Conservation (phyloP, 2,329 filamentous ascomycete genomes). For the Camillea tinctor region DNA sequence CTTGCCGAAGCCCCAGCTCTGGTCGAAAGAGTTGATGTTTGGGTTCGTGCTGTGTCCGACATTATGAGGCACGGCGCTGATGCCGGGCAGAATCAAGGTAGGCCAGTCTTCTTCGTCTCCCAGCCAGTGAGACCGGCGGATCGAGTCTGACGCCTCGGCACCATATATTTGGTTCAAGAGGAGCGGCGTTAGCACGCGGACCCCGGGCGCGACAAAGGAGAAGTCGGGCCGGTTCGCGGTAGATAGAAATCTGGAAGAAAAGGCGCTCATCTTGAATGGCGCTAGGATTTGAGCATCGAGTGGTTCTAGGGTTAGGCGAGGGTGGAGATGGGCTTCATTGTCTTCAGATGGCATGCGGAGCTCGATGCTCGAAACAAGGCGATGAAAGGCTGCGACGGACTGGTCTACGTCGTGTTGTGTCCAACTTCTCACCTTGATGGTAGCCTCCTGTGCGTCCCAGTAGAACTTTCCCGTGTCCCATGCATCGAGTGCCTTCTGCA, state of each 20-base stretch:
- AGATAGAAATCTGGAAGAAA: neutral
- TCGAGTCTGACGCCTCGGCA: neutral
- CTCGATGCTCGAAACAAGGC: too few species aligned
- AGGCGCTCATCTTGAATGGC: too few species aligned
- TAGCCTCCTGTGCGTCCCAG: too few species aligned
- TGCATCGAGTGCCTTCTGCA: too few species aligned
- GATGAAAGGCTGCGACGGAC: too few species aligned
- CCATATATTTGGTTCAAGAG: neutral
- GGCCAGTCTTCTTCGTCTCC: constrained; percentile 3
- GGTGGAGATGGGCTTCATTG: too few species aligned
- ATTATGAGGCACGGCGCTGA: neutral
- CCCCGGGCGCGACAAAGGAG: neutral
- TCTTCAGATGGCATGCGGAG: too few species aligned
- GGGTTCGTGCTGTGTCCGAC: neutral
- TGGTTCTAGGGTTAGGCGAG: too few species aligned
- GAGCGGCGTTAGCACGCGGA: neutral
- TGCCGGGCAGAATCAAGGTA: constrained; percentile 3
- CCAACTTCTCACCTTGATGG: too few species aligned
- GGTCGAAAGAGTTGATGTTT: constrained; percentile 5
- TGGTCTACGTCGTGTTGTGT: too few species aligned
- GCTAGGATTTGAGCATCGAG: too few species aligned
- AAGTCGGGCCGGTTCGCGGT: neutral
- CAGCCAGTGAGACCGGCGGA: neutral
- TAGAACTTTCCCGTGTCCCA: too few species aligned
- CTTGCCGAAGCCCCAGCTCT: constrained; percentile 5